A percentile compares a stretch with the other conserved stretches of the same genome.
phyloP scores from a whole-genome alignment of 225 moss, liverwort and hornwort genomes.

The Pleurozium schreberi region DNA sequence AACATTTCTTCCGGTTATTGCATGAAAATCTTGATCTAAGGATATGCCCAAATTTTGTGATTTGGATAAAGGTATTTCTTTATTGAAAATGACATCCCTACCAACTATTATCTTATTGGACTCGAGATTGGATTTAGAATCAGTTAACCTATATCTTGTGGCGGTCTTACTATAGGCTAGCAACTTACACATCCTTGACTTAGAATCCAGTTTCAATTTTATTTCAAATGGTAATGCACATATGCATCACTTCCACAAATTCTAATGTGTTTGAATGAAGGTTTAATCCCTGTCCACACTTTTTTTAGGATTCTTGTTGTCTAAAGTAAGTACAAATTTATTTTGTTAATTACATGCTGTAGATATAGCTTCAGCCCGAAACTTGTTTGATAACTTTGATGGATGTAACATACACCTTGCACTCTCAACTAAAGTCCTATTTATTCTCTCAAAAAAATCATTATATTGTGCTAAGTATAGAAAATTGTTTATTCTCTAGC shows the following conservation, averaged over 20 bases:
- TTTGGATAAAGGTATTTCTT: not conserved
- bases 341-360: no score
- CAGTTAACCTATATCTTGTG: not conserved
- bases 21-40: no score
- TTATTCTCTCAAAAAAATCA: not conserved
- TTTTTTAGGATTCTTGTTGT: no score
- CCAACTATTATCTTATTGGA: not conserved
- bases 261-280: no score
- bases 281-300: no score
- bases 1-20: rapidly evolving
- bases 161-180: not conserved
- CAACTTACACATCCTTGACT: not conserved
- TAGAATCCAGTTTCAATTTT: not conserved
- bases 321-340: no score
- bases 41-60: not conserved
- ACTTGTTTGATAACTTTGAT: not conserved
- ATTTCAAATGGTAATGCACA: not conserved
- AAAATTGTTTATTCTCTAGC: not conserved
- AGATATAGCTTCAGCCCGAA: no score
- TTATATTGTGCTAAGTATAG: not conserved
- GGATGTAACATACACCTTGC: not conserved
- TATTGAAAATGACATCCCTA: not conserved
- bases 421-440: not conserved
- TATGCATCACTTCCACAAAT: not conserved
- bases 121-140: not conserved